These are phyloP conservation scores for Mycena rebaudengoi DNA, from an alignment of 768 basidiomycete genomes.

Conservation along the genomic window DNA sequence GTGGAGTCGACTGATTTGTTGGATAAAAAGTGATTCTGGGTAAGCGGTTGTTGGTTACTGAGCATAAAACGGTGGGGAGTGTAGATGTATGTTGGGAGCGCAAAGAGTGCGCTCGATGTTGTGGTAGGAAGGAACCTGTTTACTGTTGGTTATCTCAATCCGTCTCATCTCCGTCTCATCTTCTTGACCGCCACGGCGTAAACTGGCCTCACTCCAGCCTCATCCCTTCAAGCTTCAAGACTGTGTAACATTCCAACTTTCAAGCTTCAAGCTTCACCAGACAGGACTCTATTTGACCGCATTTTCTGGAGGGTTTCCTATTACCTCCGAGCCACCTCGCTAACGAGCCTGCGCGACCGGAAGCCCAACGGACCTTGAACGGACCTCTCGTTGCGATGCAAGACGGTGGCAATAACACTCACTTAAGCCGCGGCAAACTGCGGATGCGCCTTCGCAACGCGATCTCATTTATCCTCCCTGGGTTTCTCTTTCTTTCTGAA, in stretches of 20 bases:
- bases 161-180: not conserved
- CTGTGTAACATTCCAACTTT: too few species aligned
- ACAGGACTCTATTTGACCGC: too few species aligned
- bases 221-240: too few species aligned
- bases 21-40: conserved; percentile 45
- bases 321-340: too few species aligned
- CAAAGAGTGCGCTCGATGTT: conserved; percentile 29
- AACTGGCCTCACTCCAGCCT: too few species aligned
- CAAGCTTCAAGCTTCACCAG: too few species aligned
- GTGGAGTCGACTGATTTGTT: conserved; percentile 41
- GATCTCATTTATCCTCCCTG: conserved; percentile 4
- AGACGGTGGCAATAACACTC: too few species aligned
- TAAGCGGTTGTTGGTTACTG: conserved; percentile 56
- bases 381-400: too few species aligned
- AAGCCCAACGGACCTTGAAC: too few species aligned
- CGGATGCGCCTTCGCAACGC: conserved; percentile 1
- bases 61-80: conserved; percentile 68
- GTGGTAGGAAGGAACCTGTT: conserved; percentile 3
- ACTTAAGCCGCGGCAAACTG: not conserved
- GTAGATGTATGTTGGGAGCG: conserved; percentile 23
- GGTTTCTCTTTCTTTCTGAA: not conserved
- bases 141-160: not conserved
- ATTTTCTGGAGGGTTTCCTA: too few species aligned
- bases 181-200: not conserved
- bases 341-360: too few species aligned